Base-by-base conservation (phyloP, 306 rosid species). In the Purshia tridentata region DNA sequence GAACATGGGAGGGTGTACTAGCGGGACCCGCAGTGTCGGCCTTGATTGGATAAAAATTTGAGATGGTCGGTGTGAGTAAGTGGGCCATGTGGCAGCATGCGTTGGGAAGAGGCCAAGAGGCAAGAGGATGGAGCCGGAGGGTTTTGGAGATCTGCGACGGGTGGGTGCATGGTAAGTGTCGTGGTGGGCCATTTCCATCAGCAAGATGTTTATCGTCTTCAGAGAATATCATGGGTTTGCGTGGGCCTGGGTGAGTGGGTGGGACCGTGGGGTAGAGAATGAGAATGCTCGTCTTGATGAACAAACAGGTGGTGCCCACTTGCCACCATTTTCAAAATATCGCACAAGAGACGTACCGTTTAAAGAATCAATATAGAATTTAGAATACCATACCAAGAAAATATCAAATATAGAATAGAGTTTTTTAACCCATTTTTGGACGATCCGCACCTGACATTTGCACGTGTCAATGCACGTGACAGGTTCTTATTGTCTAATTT, bases 21-120 rank as follows among this genome's bases (percentile, higher is more conserved):
- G 76, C 61, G 83, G 89, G 85, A 18, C 91, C 84, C 46, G 11
- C 0, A 8, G 4, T 52, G 90, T 84, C 88, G 88, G 87, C 48
- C 53, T 60, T 15, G 57, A 69, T 35, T 51, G 65, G 73, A 75
- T 65, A 4, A 57, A 4, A 57, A 56, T 46, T 4, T 77, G 3
- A 5, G 35, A 6, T 59, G 69, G 88, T 80, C 90, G 81, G 91
- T 69, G 8, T 2, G 29, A 55, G 76, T 76, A 8, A 48, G 12
- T 74, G 47, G n/a, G 57, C 71, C 83, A 75, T 72, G 70, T 81
- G 76, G 77, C 71, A 13, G 11, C 19, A n/a, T 49, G 11, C 60
- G 2, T 64, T 13, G 55, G 50, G 54, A 40, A 57, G 16, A 39
- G 67, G 22, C 29, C 35, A 29, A 29, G 0, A 29, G 35, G 35